Evolutionary conservation across 805 yeast genomes (phyloP).

Genomic region (Metschnikowia noctiluminum): DNA sequence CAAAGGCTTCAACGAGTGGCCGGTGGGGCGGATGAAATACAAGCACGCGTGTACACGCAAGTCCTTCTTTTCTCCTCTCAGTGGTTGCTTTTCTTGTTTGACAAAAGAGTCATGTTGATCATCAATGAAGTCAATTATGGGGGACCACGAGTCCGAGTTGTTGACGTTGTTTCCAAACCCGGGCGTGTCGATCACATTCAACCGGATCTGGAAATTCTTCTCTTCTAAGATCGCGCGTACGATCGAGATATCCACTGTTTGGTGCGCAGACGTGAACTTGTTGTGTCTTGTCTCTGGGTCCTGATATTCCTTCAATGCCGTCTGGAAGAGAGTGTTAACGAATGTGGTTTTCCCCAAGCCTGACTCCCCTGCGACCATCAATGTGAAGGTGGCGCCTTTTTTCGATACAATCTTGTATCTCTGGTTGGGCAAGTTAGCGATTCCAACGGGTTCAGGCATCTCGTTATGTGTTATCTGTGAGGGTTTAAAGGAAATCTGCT

Average conservation of each 20-base stretch:
- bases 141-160: constrained; percentile 82
- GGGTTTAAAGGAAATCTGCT: background rate
- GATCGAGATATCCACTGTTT: constrained; percentile 76
- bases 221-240: constrained; percentile 81
- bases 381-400: constrained; percentile 71
- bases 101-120: constrained; percentile 85
- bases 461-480: background rate
- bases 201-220: constrained; percentile 70
- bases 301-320: constrained; percentile 59
- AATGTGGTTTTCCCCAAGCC: constrained; percentile 94
- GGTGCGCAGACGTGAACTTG: constrained; percentile 50
- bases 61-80: constrained; percentile 63
- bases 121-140: constrained; percentile 83
- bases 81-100: constrained; percentile 94
- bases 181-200: constrained; percentile 87
- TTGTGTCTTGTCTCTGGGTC: constrained; percentile 54
- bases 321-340: constrained; percentile 79
- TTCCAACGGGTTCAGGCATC: constrained; percentile 64
- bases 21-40: constrained; percentile 88
- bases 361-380: constrained; percentile 88
- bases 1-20: constrained; percentile 80
- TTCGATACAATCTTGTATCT: constrained; percentile 73
- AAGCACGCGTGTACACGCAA: constrained; percentile 87
- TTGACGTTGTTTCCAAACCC: constrained; percentile 92
- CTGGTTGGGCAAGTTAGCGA: constrained; percentile 72